Evolutionary conservation across 805 yeast genomes (phyloP).

Genomic region (Nakazawaea anatomiae): DNA sequence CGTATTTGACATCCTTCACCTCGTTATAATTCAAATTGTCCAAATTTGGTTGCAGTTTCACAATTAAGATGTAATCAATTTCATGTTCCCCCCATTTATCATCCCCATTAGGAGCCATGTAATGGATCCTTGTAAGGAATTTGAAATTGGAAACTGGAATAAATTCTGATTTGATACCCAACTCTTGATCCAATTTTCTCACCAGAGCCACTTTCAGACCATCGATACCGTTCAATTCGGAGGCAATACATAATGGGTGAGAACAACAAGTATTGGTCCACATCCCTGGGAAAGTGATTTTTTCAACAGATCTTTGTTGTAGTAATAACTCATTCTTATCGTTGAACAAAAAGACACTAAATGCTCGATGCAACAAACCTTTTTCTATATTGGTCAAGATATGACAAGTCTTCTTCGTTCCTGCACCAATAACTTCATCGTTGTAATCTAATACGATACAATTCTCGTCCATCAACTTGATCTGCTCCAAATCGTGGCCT

Average conservation of each 20-base stretch:
- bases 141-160: conserved; percentile 64
- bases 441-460: conserved; percentile 89
- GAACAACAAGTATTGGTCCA: conserved; percentile 99
- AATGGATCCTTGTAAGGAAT: conserved; percentile 90
- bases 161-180: conserved; percentile 68
- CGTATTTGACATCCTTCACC: conserved; percentile 77
- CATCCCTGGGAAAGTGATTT: conserved; percentile 92
- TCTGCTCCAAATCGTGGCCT: conserved; percentile 93
- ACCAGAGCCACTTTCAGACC: conserved; percentile 89
- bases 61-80: conserved; percentile 87
- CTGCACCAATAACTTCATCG: conserved; percentile 88
- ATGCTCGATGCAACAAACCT: conserved; percentile 92
- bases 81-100: conserved; percentile 95
- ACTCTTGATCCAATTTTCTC: conserved; percentile 87
- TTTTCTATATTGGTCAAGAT: conserved; percentile 79
- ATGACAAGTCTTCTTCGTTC: conserved; percentile 86
- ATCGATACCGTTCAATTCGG: conserved; percentile 66
- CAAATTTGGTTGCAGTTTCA: conserved; percentile 44
- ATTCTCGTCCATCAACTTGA: conserved; percentile 90
- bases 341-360: conserved; percentile 90
- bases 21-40: conserved; percentile 67
- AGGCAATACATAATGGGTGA: conserved; percentile 82
- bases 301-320: conserved; percentile 95
- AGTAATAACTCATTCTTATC: conserved; percentile 67
- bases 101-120: conserved; percentile 77